Percentiles rank a stretch among this genome's conserved stretches.
These are phyloP conservation scores for Prunus fruticosa DNA, from an alignment of 306 rosid genomes.

Conservation along the genomic window DNA sequence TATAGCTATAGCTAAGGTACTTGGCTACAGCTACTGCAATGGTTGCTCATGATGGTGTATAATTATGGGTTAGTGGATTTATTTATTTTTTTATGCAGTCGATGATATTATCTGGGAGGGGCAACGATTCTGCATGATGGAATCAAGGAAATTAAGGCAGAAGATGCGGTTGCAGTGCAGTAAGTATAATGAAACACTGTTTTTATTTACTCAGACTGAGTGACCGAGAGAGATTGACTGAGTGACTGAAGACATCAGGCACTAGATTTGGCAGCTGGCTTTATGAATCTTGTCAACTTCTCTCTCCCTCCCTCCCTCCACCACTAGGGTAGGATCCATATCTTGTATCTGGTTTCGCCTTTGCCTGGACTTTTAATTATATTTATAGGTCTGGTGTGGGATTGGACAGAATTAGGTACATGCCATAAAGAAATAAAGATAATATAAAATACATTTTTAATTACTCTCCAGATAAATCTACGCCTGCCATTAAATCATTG, in stretches of 20 bases:
- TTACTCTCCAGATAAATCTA: too few relatives aligned
- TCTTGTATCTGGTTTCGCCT: background rate
- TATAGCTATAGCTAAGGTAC: too few relatives aligned
- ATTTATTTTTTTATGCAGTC: background rate
- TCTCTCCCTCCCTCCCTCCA: too few relatives aligned
- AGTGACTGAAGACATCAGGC: background rate
- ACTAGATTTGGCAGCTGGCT: conserved; percentile 11
- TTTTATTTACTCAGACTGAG: conserved; percentile 3
- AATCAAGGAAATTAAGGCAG: background rate
- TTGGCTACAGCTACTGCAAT: background rate
- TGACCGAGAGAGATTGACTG: background rate
- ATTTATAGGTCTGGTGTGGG: too few relatives aligned
- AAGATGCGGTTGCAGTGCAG: conserved; percentile 32
- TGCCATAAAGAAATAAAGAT: too few relatives aligned
- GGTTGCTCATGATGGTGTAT: background rate
- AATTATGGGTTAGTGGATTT: too few relatives aligned
- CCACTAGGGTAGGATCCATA: too few relatives aligned
- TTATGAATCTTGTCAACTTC: background rate
- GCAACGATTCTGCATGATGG: conserved; percentile 10
- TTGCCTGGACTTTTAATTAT: too few relatives aligned
- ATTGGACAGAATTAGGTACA: too few relatives aligned
- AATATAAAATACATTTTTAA: too few relatives aligned
- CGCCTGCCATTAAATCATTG: too few relatives aligned
- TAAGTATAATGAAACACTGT: background rate
- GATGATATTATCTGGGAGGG: background rate